Conservation (phyloP, 2,329 filamentous ascomycete species). For the Pseudocercospora macadamiae region DNA sequence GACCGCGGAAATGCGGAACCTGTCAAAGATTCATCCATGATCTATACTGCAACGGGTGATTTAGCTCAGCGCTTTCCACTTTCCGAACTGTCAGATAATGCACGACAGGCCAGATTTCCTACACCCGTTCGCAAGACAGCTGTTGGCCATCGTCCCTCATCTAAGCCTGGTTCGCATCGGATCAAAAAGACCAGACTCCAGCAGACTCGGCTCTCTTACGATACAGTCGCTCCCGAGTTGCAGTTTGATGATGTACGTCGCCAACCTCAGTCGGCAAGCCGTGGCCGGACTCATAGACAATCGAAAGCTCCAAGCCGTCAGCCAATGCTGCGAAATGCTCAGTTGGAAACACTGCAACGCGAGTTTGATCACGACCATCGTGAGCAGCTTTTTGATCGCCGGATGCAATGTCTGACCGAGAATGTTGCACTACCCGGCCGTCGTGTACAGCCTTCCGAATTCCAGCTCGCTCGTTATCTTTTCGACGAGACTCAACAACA, state of each 20-base stretch:
- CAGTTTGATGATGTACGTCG: not conserved
- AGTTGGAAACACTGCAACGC: conserved; percentile 49
- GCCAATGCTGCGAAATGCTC: conserved; percentile 37
- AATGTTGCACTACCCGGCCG: conserved; percentile 22
- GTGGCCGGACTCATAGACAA: not conserved
- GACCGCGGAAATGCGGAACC: not conserved
- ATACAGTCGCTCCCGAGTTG: not conserved
- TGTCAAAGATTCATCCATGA: too few species aligned
- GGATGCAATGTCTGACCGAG: conserved; percentile 36
- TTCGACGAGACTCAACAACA: not conserved
- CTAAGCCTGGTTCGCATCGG: not conserved
- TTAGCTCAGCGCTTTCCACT: too few species aligned
- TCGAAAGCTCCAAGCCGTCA: not conserved
- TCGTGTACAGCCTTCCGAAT: conserved; percentile 16
- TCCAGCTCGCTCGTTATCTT: conserved; percentile 37
- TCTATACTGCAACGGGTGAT: too few species aligned
- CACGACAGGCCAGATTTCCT: too few species aligned
- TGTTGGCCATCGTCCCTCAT: too few species aligned
- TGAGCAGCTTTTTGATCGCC: conserved; percentile 41
- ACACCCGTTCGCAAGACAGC: too few species aligned
- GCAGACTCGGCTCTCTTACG: not conserved
- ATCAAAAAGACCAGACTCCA: not conserved
- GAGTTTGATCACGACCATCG: conserved; percentile 41
- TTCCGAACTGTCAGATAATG: too few species aligned
- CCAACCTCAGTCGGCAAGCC: not conserved